A percentile compares a stretch with the other conserved stretches of the same genome.
Evolutionary conservation across 106 monocot genomes (phyloP).

Genomic region (Platanthera guangdongensis): DNA sequence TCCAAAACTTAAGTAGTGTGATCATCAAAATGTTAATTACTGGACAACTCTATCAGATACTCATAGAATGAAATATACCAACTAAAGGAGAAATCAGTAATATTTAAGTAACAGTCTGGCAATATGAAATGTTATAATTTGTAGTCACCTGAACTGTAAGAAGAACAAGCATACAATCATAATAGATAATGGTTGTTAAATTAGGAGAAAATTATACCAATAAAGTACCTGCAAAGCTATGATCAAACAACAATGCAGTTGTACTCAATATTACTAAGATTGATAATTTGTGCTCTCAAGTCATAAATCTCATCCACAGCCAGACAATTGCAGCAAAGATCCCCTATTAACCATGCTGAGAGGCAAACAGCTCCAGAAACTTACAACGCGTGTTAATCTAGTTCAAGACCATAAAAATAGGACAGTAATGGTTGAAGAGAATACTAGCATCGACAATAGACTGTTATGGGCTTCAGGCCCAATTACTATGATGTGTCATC

Average conservation of each 20-base stretch:
- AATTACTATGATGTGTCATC: too few relatives aligned
- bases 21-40: not conserved
- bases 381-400: not conserved
- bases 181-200: not conserved
- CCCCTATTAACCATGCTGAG: not conserved
- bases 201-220: not conserved
- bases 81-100: not conserved
- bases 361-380: not conserved
- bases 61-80: not conserved
- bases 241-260: not conserved
- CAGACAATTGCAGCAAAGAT: conserved; percentile 5
- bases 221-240: not conserved
- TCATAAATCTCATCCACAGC: not conserved
- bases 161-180: not conserved
- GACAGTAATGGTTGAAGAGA: too few relatives aligned
- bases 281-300: not conserved
- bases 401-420: too few relatives aligned
- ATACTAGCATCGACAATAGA: too few relatives aligned
- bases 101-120: not conserved
- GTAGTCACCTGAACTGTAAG: not conserved
- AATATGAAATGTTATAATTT: not conserved
- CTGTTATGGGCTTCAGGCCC: too few relatives aligned
- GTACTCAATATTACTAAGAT: not conserved
- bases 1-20: not conserved
- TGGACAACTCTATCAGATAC: not conserved